phyloP scores from a whole-genome alignment of 768 basidiomycete genomes.

The Lyophyllum semitale region DNA sequence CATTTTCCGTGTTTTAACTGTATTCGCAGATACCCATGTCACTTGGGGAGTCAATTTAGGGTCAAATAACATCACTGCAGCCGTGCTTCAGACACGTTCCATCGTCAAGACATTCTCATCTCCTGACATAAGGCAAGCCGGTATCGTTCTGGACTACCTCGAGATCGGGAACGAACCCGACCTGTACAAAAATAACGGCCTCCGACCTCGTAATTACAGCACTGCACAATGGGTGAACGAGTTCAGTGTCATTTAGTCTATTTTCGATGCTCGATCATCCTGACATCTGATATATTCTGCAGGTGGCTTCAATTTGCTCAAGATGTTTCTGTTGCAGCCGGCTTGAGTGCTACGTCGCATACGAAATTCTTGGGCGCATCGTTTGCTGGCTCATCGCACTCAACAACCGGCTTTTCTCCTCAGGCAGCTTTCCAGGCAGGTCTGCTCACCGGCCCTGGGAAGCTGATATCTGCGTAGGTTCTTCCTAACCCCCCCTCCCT shows the following conservation, averaged over 20 bases:
- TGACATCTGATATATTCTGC: neutral
- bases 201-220: constrained; percentile 41
- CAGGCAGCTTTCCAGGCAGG: constrained; percentile 57
- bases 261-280: neutral
- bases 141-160: constrained; percentile 54
- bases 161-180: constrained; percentile 69
- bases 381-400: constrained; percentile 54
- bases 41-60: constrained; percentile 75
- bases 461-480: constrained; percentile 53
- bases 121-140: constrained; percentile 35
- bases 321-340: constrained; percentile 43
- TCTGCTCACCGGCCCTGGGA: constrained; percentile 49
- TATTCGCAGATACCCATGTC: constrained; percentile 52
- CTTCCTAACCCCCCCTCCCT: neutral
- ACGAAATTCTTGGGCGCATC: constrained; percentile 51
- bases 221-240: constrained; percentile 48
- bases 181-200: constrained; percentile 50
- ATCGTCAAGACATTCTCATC: constrained; percentile 53
- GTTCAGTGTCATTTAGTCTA: constrained; percentile 32
- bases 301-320: constrained; percentile 39
- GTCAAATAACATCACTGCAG: constrained; percentile 49
- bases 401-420: constrained; percentile 55
- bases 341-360: constrained; percentile 36
- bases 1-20: neutral
- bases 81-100: constrained; percentile 47